Percentiles rank a stretch among this genome's conserved stretches.
These are phyloP conservation scores for Vigna hirtella DNA, from an alignment of 306 rosid species.

Conservation along the genomic window DNA sequence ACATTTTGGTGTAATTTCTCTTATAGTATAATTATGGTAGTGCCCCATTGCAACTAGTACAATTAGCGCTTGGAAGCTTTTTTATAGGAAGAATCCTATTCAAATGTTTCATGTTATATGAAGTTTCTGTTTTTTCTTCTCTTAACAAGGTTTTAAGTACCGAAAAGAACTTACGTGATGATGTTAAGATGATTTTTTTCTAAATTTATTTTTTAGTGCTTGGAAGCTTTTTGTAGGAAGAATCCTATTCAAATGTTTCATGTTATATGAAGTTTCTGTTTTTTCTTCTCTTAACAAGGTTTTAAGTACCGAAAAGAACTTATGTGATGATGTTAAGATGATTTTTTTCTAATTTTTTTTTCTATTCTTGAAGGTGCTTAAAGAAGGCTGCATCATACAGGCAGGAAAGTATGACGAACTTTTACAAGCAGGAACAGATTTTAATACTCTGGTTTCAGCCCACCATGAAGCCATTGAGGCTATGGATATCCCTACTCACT, in stretches of 20 bases:
- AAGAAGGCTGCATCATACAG: constrained; percentile 85
- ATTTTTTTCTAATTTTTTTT: constrained; percentile 26
- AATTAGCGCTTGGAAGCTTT: too few relatives aligned
- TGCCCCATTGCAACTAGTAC: too few relatives aligned
- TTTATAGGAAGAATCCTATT: constrained; percentile 6
- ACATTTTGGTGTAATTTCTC: too few relatives aligned
- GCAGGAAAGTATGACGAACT: constrained; percentile 98
- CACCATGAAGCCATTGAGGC: constrained; percentile 99
- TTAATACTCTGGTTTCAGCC: constrained; percentile 86
- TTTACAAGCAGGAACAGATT: constrained; percentile 97
- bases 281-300: constrained; percentile 6
- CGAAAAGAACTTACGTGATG: constrained; percentile 15
- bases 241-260: constrained; percentile 7
- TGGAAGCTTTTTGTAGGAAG: background rate
- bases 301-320: constrained; percentile 19
- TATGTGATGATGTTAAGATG: constrained; percentile 29
- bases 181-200: constrained; percentile 31
- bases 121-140: constrained; percentile 9
- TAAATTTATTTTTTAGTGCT: constrained; percentile 21
- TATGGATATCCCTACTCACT: constrained; percentile 91
- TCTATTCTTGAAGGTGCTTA: constrained; percentile 77
- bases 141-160: constrained; percentile 1
- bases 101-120: constrained; percentile 15
- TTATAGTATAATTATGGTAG: too few relatives aligned
- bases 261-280: constrained; percentile 11